Conservation (phyloP, 805 yeast genomes). For the Schizosaccharomyces japonicus region DNA sequence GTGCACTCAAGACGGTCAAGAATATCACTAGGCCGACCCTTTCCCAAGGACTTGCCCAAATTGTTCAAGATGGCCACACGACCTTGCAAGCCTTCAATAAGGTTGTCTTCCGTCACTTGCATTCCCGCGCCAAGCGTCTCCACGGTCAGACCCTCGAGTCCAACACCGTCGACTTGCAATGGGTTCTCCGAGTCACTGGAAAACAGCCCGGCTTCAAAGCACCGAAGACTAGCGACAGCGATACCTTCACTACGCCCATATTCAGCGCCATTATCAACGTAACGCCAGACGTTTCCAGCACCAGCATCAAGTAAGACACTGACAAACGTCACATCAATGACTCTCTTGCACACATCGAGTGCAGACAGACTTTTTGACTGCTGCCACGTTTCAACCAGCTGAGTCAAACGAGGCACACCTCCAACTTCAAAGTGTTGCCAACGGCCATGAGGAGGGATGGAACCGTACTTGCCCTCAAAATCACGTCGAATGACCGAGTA, state of each 20-base stretch:
- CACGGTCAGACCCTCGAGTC: slow-evolving; percentile 18
- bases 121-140: slow-evolving; percentile 21
- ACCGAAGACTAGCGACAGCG: slow-evolving; percentile 34
- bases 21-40: slow-evolving; percentile 30
- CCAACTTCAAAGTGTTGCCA: slow-evolving; percentile 42
- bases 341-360: slow-evolving; percentile 22
- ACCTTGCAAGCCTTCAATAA: slow-evolving; percentile 32
- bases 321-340: slow-evolving; percentile 34
- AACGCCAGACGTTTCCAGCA: slow-evolving; percentile 38
- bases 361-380: slow-evolving; percentile 6
- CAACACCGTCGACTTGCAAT: slow-evolving; percentile 23
- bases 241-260: slow-evolving; percentile 35
- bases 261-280: slow-evolving; percentile 14
- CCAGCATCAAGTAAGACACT: slow-evolving; percentile 47
- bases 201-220: slow-evolving; percentile 28
- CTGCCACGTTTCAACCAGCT: slow-evolving; percentile 21
- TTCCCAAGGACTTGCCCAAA: slow-evolving; percentile 28
- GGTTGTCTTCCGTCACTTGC: slow-evolving; percentile 26
- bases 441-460: slow-evolving; percentile 43
- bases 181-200: slow-evolving; percentile 18
- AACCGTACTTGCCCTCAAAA: slow-evolving; percentile 21
- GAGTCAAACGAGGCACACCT: slow-evolving; percentile 22
- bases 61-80: slow-evolving; percentile 24
- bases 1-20: slow-evolving; percentile 21
- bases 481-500: slow-evolving; percentile 15